Percentiles rank a stretch among this genome's conserved stretches.
Evolutionary conservation across 2,329 filamentous ascomycete species (phyloP).

Genomic region (Rasamsonia emersonii): DNA sequence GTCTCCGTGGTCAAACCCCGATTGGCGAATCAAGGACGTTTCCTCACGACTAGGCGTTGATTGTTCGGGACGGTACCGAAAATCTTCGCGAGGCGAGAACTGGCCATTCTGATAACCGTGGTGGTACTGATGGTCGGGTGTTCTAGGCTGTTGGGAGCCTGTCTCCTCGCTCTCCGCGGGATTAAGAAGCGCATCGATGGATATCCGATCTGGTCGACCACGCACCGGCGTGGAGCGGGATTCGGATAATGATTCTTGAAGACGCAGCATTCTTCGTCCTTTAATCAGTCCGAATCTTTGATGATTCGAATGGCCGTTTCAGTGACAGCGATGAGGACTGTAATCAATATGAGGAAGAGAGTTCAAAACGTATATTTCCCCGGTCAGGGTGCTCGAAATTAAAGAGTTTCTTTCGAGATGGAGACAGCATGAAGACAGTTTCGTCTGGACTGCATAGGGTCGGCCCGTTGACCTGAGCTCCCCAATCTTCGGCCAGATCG

Average conservation of each 20-base stretch:
- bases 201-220: conserved; percentile 7
- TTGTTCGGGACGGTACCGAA: neutral
- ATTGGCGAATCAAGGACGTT: neutral
- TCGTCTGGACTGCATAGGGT: too few species aligned
- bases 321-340: too few species aligned
- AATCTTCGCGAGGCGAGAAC: neutral
- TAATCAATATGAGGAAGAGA: too few species aligned
- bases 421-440: too few species aligned
- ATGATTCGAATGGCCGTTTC: too few species aligned
- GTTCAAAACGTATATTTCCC: too few species aligned
- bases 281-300: too few species aligned
- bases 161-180: conserved; percentile 3
- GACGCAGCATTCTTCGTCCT: neutral
- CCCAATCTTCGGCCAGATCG: too few species aligned
- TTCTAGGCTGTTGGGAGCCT: neutral
- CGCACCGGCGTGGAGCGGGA: neutral
- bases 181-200: conserved; percentile 11
- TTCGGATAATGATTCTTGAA: neutral
- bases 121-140: conserved; percentile 4
- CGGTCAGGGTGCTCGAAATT: too few species aligned
- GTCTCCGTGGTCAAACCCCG: conserved; percentile 12
- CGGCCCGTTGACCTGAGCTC: too few species aligned
- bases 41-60: neutral
- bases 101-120: neutral
- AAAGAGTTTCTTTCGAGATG: too few species aligned